Evolutionary conservation across 164 flowering plant genomes (phyloP).

Genomic region (Dillenia suffruticosa): DNA sequence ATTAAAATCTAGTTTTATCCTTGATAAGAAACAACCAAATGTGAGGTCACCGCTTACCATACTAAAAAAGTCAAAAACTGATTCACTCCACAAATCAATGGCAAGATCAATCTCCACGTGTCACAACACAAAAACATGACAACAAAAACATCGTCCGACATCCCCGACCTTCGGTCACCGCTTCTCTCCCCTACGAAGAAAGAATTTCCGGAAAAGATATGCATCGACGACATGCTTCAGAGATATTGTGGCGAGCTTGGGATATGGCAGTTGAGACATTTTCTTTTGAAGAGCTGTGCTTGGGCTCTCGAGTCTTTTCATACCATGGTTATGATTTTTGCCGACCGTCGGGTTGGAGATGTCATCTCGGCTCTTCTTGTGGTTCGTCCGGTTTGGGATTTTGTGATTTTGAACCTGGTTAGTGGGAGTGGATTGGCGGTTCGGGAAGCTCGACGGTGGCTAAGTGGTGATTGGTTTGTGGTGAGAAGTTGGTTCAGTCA

Average conservation of each 20-base stretch:
- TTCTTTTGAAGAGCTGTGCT: slow-evolving; percentile 69
- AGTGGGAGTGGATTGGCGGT: slow-evolving; percentile 87
- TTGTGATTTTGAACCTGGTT: slow-evolving; percentile 53
- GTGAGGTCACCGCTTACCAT: too few relatives aligned
- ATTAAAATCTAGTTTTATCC: too few relatives aligned
- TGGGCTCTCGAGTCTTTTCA: slow-evolving; percentile 93
- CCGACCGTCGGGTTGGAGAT: slow-evolving; percentile 69
- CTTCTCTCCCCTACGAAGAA: slow-evolving; percentile 9
- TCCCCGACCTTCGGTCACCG: slow-evolving; percentile 10
- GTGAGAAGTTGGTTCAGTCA: slow-evolving; percentile 72
- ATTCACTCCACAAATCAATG: too few relatives aligned
- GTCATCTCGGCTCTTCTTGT: slow-evolving; percentile 17
- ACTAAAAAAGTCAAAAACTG: too few relatives aligned
- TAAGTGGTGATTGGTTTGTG: slow-evolving; percentile 77
- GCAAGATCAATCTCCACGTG: too few relatives aligned
- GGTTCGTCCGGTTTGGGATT: slow-evolving; percentile 35
- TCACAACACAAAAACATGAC: too few relatives aligned
- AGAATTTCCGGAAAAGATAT: slow-evolving; percentile 24
- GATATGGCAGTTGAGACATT: slow-evolving; percentile 74
- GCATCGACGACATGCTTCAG: slow-evolving; percentile 74
- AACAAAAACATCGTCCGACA: neutral
- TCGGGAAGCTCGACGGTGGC: slow-evolving; percentile 60
- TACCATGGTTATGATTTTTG: slow-evolving; percentile 97
- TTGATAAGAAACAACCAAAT: too few relatives aligned
- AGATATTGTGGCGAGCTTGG: slow-evolving; percentile 83